Evolutionary conservation across 345 rosid species (phyloP), one percentile per base, ranked within the genome.

Genomic region (Psidium guajava): DNA sequence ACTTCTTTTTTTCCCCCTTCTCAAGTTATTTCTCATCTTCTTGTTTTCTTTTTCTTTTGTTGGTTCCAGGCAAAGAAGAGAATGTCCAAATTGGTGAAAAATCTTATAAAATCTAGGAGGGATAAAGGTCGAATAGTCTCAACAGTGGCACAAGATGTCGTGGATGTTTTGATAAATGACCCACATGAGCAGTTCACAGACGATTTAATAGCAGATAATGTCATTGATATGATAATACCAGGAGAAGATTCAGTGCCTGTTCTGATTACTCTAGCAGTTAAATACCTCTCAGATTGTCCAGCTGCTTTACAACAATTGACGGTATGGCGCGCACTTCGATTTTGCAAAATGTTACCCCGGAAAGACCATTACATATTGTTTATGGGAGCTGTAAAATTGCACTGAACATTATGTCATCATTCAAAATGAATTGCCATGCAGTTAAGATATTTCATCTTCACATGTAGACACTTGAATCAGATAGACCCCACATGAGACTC

Each of bases 171-270:
- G 90, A 90, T 96, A 14, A 93, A 92, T 53, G 95, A 93, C 85
- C 82, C 90, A 1, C 91, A 85, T 88, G 94, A 91, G 55, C 86
- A 90, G 69, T 88, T 97, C 51, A 92, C 95, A 20, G 93, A 94
- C 73, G 95, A 93, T 86, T 86, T 94, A 59, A 94, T 98, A 24
- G 99, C 99, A 15, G 94, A 89, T 85, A 97, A 97, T 87, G 89
- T 97, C 92, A 93, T 97, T 75, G 99, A 97, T 82, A 96, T 97
- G 99, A 97, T 97, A 98, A 97, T 97, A 25, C 99, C 99, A 1
- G 99, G 99, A 25, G 99, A 97, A 81, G 99, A 96, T 89, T 97
- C 99, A 6, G 99, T 97, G 27, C 99, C 99, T 1, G 89, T 97
- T 85, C 98, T 97, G 52, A 94, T 96, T 87, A 95, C 99, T 64